phyloP scores from a whole-genome alignment of 2,329 filamentous ascomycete species.

The Beauveria bassiana region DNA sequence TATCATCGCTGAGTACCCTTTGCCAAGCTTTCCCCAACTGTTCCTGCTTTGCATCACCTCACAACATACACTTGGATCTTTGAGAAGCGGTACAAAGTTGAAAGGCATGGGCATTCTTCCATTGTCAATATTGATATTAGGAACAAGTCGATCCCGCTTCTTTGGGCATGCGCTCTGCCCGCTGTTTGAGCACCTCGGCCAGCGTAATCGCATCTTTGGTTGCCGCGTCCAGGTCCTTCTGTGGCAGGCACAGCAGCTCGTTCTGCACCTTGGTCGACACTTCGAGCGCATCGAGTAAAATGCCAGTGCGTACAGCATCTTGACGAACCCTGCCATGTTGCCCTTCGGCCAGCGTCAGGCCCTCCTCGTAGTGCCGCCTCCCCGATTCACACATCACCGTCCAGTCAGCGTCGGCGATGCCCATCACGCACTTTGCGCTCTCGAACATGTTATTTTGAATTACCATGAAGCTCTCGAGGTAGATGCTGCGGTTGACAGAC shows the following conservation, averaged over 20 bases:
- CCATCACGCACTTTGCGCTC: constrained; percentile 49
- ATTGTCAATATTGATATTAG: too few species aligned
- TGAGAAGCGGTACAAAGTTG: too few species aligned
- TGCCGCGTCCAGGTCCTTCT: constrained; percentile 44
- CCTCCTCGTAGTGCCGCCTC: constrained; percentile 39
- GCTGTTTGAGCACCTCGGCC: not conserved
- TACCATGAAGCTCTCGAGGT: constrained; percentile 47
- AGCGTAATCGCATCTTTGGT: constrained; percentile 25
- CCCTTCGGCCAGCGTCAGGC: constrained; percentile 32
- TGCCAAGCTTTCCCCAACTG: not conserved
- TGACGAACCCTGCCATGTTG: constrained; percentile 34
- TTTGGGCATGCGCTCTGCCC: not conserved
- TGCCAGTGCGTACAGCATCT: constrained; percentile 44
- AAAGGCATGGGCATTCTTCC: too few species aligned
- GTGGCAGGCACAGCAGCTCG: constrained; percentile 41
- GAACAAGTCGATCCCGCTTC: too few species aligned
- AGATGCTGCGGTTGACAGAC: constrained; percentile 42
- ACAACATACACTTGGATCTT: not conserved
- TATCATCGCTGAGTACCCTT: not conserved
- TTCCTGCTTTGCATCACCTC: not conserved
- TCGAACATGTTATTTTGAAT: constrained; percentile 57
- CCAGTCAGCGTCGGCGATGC: constrained; percentile 52
- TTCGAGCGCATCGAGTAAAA: constrained; percentile 35
- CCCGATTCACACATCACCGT: constrained; percentile 38
- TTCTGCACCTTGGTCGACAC: constrained; percentile 35